Percentiles rank a stretch among this genome's conserved stretches.
These are phyloP conservation scores for Tricladium varicosporioides DNA, from an alignment of 2,329 filamentous ascomycete species.

Conservation along the genomic window DNA sequence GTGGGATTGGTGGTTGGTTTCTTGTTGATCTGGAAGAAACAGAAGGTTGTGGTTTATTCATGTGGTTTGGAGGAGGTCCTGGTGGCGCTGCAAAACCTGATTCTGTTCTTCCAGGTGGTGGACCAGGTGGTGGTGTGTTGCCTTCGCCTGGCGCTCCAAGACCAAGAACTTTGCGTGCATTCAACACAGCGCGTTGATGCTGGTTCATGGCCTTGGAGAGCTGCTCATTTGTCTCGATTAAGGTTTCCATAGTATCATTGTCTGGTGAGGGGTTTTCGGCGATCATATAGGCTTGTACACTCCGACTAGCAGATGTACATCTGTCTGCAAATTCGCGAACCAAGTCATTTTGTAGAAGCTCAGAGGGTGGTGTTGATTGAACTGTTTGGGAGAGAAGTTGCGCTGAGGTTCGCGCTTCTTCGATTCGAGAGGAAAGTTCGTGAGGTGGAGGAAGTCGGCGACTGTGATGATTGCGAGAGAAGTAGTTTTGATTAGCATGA, in stretches of 20 bases:
- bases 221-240: constrained; percentile 94
- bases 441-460: constrained; percentile 60
- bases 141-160: constrained; percentile 27
- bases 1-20: constrained; percentile 24
- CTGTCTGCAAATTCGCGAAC: constrained; percentile 89
- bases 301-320: constrained; percentile 75
- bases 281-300: constrained; percentile 83
- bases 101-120: constrained; percentile 20
- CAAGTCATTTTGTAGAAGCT: constrained; percentile 80
- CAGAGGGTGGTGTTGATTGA: constrained; percentile 74
- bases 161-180: constrained; percentile 55
- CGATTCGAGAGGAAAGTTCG: constrained; percentile 79
- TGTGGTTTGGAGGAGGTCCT: constrained; percentile 19
- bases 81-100: constrained; percentile 22
- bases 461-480: constrained; percentile 49
- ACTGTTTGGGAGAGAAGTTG: constrained; percentile 91
- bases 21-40: constrained; percentile 9
- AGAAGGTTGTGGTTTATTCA: not conserved
- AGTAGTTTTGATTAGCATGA: constrained; percentile 53
- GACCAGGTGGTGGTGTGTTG: constrained; percentile 23
- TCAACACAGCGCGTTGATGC: constrained; percentile 77
- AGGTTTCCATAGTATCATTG: constrained; percentile 86
- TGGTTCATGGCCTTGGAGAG: constrained; percentile 78
- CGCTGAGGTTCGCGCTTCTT: constrained; percentile 87
- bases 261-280: constrained; percentile 78